These are phyloP conservation scores for Lecanosticta acicola DNA, from an alignment of 2,329 filamentous ascomycete species.

Conservation along the genomic window DNA sequence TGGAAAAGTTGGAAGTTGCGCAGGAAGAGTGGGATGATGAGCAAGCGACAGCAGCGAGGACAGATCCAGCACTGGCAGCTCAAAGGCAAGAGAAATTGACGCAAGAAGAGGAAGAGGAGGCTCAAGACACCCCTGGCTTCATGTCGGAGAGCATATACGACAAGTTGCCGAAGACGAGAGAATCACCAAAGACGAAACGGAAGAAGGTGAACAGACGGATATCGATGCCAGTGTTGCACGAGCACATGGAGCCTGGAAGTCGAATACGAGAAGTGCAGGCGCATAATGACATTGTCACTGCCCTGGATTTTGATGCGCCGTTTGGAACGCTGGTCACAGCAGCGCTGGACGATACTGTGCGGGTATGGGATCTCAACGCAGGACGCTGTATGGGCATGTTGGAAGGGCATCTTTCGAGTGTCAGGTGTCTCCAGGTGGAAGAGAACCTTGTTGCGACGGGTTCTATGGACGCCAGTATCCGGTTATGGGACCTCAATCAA, in stretches of 20 bases:
- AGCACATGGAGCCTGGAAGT: constrained; percentile 86
- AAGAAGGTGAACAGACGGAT: constrained; percentile 58
- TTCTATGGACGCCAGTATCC: constrained; percentile 88
- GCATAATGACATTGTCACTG: constrained; percentile 81
- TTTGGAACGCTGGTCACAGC: constrained; percentile 93
- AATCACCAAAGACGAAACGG: constrained; percentile 47
- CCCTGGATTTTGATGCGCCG: constrained; percentile 92
- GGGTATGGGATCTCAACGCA: constrained; percentile 93
- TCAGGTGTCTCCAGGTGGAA: constrained; percentile 85
- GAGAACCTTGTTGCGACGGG: constrained; percentile 94
- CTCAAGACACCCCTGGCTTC: constrained; percentile 56
- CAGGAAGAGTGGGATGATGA: constrained; percentile 54
- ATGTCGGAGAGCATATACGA: constrained; percentile 99
- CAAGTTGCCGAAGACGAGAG: constrained; percentile 60
- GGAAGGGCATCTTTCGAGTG: constrained; percentile 91
- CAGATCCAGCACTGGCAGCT: constrained; percentile 34
- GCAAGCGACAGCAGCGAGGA: constrained; percentile 41
- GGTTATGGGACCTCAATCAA: constrained; percentile 88
- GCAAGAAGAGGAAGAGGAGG: constrained; percentile 42
- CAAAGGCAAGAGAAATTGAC: constrained; percentile 46
- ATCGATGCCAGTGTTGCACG: constrained; percentile 91
- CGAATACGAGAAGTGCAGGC: constrained; percentile 83
- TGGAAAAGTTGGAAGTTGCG: constrained; percentile 58
- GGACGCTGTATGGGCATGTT: constrained; percentile 86
- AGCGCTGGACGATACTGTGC: constrained; percentile 84